These are phyloP conservation scores for Hebeloma cylindrosporum DNA, from an alignment of 768 basidiomycete genomes.

Conservation along the genomic window DNA sequence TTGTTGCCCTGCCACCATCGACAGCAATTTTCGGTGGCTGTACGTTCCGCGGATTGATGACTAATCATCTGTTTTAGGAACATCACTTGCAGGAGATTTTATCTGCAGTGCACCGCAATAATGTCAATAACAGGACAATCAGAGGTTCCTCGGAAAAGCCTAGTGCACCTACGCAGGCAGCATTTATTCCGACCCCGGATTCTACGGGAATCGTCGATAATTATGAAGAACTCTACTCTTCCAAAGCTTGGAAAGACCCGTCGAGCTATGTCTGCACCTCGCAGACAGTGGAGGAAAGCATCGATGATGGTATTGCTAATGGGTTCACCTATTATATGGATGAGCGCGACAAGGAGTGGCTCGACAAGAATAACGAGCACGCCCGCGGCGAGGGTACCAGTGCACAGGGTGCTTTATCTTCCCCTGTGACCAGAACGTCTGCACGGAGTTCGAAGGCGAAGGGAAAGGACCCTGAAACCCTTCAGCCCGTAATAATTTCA, in stretches of 20 bases:
- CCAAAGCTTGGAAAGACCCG: constrained; percentile 73
- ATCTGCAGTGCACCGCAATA: constrained; percentile 42
- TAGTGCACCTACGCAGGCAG: constrained; percentile 43
- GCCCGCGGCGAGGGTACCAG: constrained; percentile 86
- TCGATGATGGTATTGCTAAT: constrained; percentile 58
- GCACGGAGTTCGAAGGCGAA: constrained; percentile 75
- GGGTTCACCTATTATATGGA: constrained; percentile 93
- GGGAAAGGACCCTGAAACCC: constrained; percentile 77
- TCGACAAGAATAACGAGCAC: constrained; percentile 87
- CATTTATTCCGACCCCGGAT: constrained; percentile 92
- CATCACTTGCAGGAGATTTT: constrained; percentile 54
- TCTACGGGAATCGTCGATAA: constrained; percentile 78
- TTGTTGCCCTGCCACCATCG: constrained; percentile 39
- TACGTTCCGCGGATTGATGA: constrained; percentile 51
- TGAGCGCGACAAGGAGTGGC: constrained; percentile 93
- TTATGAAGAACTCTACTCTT: constrained; percentile 75
- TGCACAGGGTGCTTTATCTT: constrained; percentile 65
- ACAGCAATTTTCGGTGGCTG: constrained; percentile 41
- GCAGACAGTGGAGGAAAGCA: constrained; percentile 80
- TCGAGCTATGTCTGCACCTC: constrained; percentile 77
- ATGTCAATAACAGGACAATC: constrained; percentile 28
- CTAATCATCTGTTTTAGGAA: constrained; percentile 43
- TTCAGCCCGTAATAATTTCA: constrained; percentile 62
- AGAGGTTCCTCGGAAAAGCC: constrained; percentile 35
- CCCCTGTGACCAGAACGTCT: constrained; percentile 53